Conservation (phyloP, 192 early-diverging fungal genomes). For the Funneliformis geosporum region DNA sequence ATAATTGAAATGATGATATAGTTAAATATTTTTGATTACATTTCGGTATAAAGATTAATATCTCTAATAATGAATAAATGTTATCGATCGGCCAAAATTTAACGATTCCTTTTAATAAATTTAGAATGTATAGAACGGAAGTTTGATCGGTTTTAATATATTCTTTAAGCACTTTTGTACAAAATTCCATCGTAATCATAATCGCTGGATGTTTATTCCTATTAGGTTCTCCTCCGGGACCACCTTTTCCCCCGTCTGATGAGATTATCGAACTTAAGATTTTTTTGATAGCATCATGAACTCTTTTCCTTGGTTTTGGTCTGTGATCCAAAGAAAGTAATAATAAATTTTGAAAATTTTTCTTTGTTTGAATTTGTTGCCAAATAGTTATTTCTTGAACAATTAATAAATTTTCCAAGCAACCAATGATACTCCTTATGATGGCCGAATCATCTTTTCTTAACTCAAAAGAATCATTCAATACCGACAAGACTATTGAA, state of each 20-base stretch:
- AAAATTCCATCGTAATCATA: conserved; percentile 62
- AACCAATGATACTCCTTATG: conserved; percentile 74
- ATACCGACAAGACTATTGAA: conserved; percentile 59
- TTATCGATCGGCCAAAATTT: conserved; percentile 54
- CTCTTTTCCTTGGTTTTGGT: conserved; percentile 82
- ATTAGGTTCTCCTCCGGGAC: too few species aligned
- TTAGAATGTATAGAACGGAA: conserved; percentile 65
- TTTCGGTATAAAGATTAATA: conserved; percentile 77
- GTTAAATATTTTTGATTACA: conserved; percentile 78
- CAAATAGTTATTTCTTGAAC: conserved; percentile 79
- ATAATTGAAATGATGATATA: conserved; percentile 74
- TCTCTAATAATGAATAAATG: conserved; percentile 61
- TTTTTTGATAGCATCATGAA: conserved; percentile 77
- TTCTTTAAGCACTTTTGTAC: conserved; percentile 58
- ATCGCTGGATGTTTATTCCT: conserved; percentile 77
- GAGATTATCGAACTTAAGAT: conserved; percentile 60
- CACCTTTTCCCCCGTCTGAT: too few species aligned
- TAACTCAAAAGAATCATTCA: conserved; percentile 64
- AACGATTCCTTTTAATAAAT: conserved; percentile 68
- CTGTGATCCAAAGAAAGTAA: conserved; percentile 77
- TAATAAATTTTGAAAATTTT: conserved; percentile 72
- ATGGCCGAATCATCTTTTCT: conserved; percentile 73
- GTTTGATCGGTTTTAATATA: conserved; percentile 55
- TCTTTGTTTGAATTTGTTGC: conserved; percentile 66
- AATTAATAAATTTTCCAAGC: conserved; percentile 75